Evolutionary conservation across 129 eudicot species (phyloP).

Genomic region (Helichrysum umbraculigerum): DNA sequence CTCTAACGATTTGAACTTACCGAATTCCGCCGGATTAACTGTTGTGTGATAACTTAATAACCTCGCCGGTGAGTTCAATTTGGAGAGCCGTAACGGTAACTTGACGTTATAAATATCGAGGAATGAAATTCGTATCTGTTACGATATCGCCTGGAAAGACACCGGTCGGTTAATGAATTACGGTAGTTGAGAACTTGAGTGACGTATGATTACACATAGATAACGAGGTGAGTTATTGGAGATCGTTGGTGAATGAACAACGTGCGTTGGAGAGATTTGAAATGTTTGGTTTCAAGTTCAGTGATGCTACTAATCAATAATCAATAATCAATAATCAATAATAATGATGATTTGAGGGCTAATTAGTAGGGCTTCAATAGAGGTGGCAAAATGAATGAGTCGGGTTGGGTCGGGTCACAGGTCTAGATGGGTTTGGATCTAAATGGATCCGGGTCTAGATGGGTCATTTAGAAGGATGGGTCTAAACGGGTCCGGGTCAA

Average conservation of each 20-base stretch:
- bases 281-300: too few relatives aligned
- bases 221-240: conserved; percentile 61
- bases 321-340: too few relatives aligned
- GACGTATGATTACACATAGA: conserved; percentile 49
- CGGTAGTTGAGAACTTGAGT: conserved; percentile 55
- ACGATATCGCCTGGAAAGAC: conserved; percentile 51
- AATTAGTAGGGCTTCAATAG: too few relatives aligned
- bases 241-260: conserved; percentile 59
- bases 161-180: conserved; percentile 49
- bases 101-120: conserved; percentile 70
- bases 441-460: too few relatives aligned
- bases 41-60: conserved; percentile 47
- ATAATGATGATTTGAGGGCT: conserved; percentile 59
- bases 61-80: conserved; percentile 51
- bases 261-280: conserved; percentile 37
- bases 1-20: conserved; percentile 37
- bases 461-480: too few relatives aligned
- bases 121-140: conserved; percentile 33
- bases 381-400: too few relatives aligned
- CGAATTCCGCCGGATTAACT: conserved; percentile 67
- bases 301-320: too few relatives aligned
- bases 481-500: too few relatives aligned
- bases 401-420: too few relatives aligned
- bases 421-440: too few relatives aligned
- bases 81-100: conserved; percentile 54